Conservation (phyloP, 768 basidiomycete genomes). For the Auricularia sp. region DNA sequence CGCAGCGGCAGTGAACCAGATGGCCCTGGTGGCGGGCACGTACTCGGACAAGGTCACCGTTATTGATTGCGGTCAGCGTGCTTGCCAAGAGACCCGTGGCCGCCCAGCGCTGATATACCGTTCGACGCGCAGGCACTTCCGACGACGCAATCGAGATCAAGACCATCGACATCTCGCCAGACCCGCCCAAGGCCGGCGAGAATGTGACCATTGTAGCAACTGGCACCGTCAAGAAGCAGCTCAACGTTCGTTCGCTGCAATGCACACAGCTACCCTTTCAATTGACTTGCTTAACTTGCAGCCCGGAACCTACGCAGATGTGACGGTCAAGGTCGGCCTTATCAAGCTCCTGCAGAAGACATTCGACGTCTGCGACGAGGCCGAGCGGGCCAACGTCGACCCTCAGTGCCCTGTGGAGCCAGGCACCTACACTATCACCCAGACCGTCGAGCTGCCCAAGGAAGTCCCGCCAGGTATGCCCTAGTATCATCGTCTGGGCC, state of each 20-base stretch:
- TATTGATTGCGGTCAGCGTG: not conserved
- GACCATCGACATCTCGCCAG: constrained; percentile 66
- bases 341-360: constrained; percentile 76
- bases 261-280: not conserved
- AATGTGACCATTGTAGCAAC: constrained; percentile 77
- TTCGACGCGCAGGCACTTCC: constrained; percentile 28
- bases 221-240: constrained; percentile 43
- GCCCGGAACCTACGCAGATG: constrained; percentile 89
- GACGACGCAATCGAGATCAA: constrained; percentile 49
- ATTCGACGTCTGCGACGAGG: constrained; percentile 90
- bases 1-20: not conserved
- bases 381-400: constrained; percentile 69
- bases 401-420: constrained; percentile 76
- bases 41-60: not conserved
- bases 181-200: constrained; percentile 82
- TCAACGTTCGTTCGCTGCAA: constrained; percentile 42
- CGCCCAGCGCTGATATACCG: not conserved
- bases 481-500: not conserved
- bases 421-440: constrained; percentile 61
- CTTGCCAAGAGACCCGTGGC: not conserved
- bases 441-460: constrained; percentile 78
- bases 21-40: not conserved
- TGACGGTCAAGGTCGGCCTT: constrained; percentile 85
- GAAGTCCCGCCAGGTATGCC: constrained; percentile 72
- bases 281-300: constrained; percentile 18